These are phyloP conservation scores for Tricholoma terreum DNA, from an alignment of 768 basidiomycete genomes.

Conservation along the genomic window DNA sequence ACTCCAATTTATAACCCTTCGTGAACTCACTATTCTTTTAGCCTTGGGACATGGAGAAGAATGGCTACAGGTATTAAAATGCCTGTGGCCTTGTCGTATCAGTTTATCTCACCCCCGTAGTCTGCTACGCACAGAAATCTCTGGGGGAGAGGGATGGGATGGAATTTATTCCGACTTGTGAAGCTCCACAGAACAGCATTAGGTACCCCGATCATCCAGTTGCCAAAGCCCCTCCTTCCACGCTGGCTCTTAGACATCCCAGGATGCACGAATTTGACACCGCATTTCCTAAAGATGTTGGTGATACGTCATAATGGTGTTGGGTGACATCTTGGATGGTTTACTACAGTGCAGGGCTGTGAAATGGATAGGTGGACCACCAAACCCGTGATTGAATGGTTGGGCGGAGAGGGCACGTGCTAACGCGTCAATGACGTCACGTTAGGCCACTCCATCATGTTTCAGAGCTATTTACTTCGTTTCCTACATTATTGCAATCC, in stretches of 20 bases:
- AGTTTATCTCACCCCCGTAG: constrained; percentile 24
- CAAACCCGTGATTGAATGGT: constrained; percentile 53
- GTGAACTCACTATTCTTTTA: constrained; percentile 4
- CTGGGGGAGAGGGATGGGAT: constrained; percentile 61
- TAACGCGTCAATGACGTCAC: no score
- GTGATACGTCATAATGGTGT: constrained; percentile 46
- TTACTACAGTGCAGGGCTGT: constrained; percentile 33
- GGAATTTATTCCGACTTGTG: constrained; percentile 50
- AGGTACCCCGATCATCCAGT: constrained; percentile 36
- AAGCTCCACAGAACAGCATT: constrained; percentile 37
- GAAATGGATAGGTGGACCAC: constrained; percentile 43
- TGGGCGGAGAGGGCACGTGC: no score
- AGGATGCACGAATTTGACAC: constrained; percentile 45
- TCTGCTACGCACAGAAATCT: constrained; percentile 40
- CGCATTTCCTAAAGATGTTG: constrained; percentile 46
- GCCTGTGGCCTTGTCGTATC: constrained; percentile 19
- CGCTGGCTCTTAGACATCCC: constrained; percentile 33
- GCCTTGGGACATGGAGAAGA: constrained; percentile 35
- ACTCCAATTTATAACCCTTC: constrained; percentile 9
- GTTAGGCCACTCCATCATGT: no score
- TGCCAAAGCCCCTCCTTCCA: constrained; percentile 33
- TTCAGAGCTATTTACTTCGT: constrained; percentile 7
- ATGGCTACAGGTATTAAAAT: constrained; percentile 25
- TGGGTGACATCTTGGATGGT: constrained; percentile 70
- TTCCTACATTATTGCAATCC: not conserved